Evolutionary conservation across 2,329 filamentous ascomycete species (phyloP), one percentile per base, ranked within the genome.

Genomic region (Aureobasidium sp.): DNA sequence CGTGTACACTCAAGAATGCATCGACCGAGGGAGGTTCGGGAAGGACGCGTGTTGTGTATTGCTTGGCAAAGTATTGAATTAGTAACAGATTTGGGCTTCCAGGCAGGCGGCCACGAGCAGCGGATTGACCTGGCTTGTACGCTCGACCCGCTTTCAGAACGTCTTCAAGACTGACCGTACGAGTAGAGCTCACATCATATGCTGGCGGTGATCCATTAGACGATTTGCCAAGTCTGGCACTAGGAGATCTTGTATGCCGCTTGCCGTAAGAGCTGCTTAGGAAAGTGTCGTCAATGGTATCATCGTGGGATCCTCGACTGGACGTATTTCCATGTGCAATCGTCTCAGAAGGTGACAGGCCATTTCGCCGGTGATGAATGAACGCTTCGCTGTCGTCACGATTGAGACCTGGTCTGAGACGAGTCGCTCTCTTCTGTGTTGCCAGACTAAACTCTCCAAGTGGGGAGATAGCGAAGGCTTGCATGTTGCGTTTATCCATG

Each of bases 381-480:
- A 61, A 61, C 3, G 48, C 39, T 36, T 61, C 59, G 30, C 49
- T 61, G n/a, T 61, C 50, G 34, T 49, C 41, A 16, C 54, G 32
- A 15, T 63, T 49, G n/a, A 58, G 61, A 15, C 44, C 61, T 5
- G 52, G 52, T 21, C 61, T 29, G 8, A 52, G 54, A 27, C 45
- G 53, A 25, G 47, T 50, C 27, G 75, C 74, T 63, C 82, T 75
- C 66, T 76, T 79, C 68, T 85, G 82, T 30, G 75, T 75, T 63
- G 84, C 82, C 34, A 79, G 77, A 61, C 79, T 76, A 57, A 86
- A 74, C 54, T 83, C 81, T 25, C 83, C 84, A 64, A 76, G 78
- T 32, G 84, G 80, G 49, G 82, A 83, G 70, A 85, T 78, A 45
- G 79, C 79, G 64, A 85, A 75, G 1, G 83, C 77, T 67, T 83